Conservation (phyloP, 2,329 filamentous ascomycete genomes). For the Fusarium pseudoanthophilum region DNA sequence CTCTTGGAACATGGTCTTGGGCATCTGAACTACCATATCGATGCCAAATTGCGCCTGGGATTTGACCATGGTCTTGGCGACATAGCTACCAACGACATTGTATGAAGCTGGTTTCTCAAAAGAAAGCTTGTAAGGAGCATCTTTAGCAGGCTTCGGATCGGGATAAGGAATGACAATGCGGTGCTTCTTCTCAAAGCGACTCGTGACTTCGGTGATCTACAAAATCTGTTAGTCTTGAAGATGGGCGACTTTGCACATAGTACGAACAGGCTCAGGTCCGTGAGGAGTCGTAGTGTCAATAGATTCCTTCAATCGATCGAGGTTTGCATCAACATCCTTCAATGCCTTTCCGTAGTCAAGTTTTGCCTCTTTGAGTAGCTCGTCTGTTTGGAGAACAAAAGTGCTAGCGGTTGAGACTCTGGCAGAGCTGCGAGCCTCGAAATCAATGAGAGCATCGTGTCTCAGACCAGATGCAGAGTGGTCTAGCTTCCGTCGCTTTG, state of each 20-base stretch:
- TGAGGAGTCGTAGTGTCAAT: conserved; percentile 64
- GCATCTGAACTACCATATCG: conserved; percentile 91
- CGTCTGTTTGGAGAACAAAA: conserved; percentile 69
- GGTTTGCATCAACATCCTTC: conserved; percentile 58
- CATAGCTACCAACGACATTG: conserved; percentile 91
- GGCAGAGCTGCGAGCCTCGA: conserved; percentile 54
- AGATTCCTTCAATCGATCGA: conserved; percentile 63
- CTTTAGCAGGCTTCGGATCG: conserved; percentile 77
- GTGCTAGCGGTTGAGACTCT: conserved; percentile 61
- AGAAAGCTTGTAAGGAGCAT: conserved; percentile 83
- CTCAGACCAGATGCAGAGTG: conserved; percentile 51
- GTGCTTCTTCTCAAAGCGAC: conserved; percentile 73
- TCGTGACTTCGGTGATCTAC: conserved; percentile 74
- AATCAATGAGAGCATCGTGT: conserved; percentile 53
- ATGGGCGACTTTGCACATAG: neutral
- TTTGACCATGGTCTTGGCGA: conserved; percentile 78
- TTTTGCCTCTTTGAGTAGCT: conserved; percentile 65
- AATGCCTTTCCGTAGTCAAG: conserved; percentile 63
- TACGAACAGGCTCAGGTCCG: conserved; percentile 61
- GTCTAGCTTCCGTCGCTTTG: conserved; percentile 62
- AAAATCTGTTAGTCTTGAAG: conserved; percentile 26
- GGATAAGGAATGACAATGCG: conserved; percentile 85
- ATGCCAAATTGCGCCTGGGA: conserved; percentile 68
- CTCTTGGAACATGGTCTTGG: conserved; percentile 81
- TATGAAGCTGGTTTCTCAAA: conserved; percentile 80